Evolutionary conservation across 176 grass and related monocot species (phyloP).

Genomic region (Luzula sylvatica): DNA sequence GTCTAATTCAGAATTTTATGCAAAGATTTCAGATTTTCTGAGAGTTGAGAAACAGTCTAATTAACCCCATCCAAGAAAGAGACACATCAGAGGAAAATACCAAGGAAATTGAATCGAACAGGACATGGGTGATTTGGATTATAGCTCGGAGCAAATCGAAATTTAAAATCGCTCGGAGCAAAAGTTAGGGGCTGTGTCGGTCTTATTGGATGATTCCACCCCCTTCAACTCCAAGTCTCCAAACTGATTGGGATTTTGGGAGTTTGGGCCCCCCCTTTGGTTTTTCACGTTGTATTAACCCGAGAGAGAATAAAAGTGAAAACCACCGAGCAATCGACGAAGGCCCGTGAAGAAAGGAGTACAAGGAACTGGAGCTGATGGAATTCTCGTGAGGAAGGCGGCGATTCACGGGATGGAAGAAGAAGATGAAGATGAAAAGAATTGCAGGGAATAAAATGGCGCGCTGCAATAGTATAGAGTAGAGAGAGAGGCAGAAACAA

Average conservation of each 20-base stretch:
- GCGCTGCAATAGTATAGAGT: too few species aligned
- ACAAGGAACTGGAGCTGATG: background rate
- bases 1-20: too few species aligned
- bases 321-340: background rate
- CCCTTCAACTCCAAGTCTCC: background rate
- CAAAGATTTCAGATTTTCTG: too few species aligned
- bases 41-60: too few species aligned
- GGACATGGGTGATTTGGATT: slow-evolving; percentile 2
- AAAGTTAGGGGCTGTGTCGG: slow-evolving; percentile 4
- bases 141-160: background rate
- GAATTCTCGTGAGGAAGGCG: background rate
- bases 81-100: background rate
- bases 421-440: background rate
- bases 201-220: background rate
- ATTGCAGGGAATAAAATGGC: background rate
- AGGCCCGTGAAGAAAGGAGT: background rate
- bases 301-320: background rate
- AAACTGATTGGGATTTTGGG: background rate
- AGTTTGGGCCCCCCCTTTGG: background rate
- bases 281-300: background rate
- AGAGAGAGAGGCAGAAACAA: too few species aligned
- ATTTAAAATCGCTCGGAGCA: slow-evolving; percentile 4
- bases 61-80: background rate
- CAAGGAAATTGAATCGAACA: background rate
- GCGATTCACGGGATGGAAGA: slow-evolving; percentile 13